Percentiles rank a stretch among this genome's conserved stretches.
phyloP scores from a whole-genome alignment of 345 rosid genomes.

The Murraya paniculata region DNA sequence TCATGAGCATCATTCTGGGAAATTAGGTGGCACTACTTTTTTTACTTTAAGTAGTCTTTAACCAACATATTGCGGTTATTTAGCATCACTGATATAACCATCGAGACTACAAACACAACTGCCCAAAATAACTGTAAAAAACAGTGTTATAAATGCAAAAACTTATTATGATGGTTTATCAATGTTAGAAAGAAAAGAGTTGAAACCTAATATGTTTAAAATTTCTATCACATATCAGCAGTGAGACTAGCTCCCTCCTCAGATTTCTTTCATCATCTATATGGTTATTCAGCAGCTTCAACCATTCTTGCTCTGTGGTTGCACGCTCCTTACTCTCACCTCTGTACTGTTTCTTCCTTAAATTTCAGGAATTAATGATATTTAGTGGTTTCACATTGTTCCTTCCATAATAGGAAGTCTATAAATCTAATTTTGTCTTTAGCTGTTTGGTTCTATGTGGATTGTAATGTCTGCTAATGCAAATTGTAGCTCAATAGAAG shows the following conservation, averaged over 20 bases:
- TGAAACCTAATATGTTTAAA: background rate
- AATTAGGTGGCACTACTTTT: background rate
- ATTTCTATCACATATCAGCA: background rate
- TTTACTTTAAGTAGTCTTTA: too few species aligned
- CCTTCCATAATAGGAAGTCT: background rate
- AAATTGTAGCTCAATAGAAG: slow-evolving; percentile 59
- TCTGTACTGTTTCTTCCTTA: background rate
- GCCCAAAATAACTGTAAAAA: background rate
- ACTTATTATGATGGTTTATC: background rate
- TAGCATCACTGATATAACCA: background rate
- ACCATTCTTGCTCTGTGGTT: background rate
- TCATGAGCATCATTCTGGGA: background rate
- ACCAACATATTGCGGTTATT: background rate
- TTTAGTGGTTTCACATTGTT: background rate
- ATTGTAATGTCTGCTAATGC: slow-evolving; percentile 10
- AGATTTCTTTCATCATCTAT: background rate
- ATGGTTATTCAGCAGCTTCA: background rate
- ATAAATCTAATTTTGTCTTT: background rate
- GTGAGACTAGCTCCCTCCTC: background rate
- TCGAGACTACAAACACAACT: background rate
- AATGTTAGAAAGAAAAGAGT: background rate
- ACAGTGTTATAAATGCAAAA: background rate
- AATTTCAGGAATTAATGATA: background rate
- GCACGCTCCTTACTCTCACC: background rate
- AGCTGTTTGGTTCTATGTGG: slow-evolving; percentile 4